A percentile compares a stretch with the other conserved stretches of the same genome.
Evolutionary conservation across 2,329 filamentous ascomycete genomes (phyloP).

Genomic region (Ascochyta fabae): DNA sequence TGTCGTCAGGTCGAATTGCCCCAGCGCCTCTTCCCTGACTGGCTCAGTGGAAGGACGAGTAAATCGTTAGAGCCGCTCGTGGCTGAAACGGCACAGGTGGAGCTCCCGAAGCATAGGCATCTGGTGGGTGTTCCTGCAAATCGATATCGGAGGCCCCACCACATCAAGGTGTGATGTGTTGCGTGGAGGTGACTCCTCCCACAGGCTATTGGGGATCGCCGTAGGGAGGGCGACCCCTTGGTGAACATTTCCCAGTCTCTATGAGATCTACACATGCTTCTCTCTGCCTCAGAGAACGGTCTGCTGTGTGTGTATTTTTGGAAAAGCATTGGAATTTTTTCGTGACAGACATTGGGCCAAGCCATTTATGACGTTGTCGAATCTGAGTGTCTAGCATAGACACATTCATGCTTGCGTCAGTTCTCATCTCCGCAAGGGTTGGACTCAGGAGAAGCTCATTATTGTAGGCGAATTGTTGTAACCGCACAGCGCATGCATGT

Average conservation of each 20-base stretch:
- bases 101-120: constrained; percentile 23
- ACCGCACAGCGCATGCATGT: neutral
- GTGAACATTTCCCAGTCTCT: no score
- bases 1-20: constrained; percentile 36
- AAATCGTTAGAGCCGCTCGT: constrained; percentile 31
- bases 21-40: constrained; percentile 22
- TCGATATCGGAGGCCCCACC: constrained; percentile 33
- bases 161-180: constrained; percentile 28
- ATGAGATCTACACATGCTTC: neutral
- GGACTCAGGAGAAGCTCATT: neutral
- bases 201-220: neutral
- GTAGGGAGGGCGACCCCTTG: constrained; percentile 3
- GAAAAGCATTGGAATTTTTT: neutral
- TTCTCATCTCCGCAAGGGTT: constrained; percentile 32
- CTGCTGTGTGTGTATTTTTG: neutral
- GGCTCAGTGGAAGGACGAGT: constrained; percentile 21
- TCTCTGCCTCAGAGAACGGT: neutral
- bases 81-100: constrained; percentile 30
- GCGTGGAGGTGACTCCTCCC: constrained; percentile 6
- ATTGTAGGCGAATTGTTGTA: neutral
- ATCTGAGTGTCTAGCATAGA: neutral
- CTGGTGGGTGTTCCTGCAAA: constrained; percentile 27
- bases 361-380: constrained; percentile 19
- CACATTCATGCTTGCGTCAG: constrained; percentile 27
- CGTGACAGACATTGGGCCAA: neutral